Evolutionary conservation across 2,329 filamentous ascomycete genomes (phyloP).

Genomic region (Eutypa lata): DNA sequence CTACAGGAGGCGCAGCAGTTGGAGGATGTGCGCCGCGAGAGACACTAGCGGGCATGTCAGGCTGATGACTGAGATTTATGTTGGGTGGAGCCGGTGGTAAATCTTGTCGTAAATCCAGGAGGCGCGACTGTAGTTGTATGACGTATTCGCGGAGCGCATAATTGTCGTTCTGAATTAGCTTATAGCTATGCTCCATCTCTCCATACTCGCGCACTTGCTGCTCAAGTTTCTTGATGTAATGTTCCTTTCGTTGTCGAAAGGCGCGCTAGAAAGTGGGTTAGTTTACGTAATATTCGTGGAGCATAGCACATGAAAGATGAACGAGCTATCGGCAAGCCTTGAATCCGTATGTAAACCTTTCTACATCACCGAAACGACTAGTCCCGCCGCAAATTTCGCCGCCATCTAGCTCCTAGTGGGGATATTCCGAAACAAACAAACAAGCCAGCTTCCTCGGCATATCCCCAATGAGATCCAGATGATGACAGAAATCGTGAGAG

Average conservation of each 20-base stretch:
- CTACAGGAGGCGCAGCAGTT: conserved; percentile 5
- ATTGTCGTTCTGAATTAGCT: conserved; percentile 83
- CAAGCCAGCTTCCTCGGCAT: neutral
- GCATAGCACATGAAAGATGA: conserved; percentile 29
- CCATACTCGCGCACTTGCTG: conserved; percentile 83
- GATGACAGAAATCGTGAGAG: conserved; percentile 2
- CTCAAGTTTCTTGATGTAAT: conserved; percentile 96
- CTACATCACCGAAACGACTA: neutral
- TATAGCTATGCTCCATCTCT: conserved; percentile 72
- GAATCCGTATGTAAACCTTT: neutral
- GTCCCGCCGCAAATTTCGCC: neutral
- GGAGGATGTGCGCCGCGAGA: conserved; percentile 20
- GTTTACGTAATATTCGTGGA: conserved; percentile 21
- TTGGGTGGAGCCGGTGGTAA: conserved; percentile 80
- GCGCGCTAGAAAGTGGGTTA: conserved; percentile 63
- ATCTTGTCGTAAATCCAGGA: conserved; percentile 81
- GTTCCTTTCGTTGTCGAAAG: conserved; percentile 95
- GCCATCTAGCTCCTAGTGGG: neutral
- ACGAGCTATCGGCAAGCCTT: neutral
- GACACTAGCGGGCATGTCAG: conserved; percentile 19
- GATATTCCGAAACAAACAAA: neutral
- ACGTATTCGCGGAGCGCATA: conserved; percentile 90
- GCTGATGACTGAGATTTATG: conserved; percentile 60
- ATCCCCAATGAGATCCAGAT: neutral
- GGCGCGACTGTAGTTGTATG: conserved; percentile 79